Evolutionary conservation across 495 filamentous ascomycete genomes (phyloP).

Genomic region (Aspergillus ostianus): DNA sequence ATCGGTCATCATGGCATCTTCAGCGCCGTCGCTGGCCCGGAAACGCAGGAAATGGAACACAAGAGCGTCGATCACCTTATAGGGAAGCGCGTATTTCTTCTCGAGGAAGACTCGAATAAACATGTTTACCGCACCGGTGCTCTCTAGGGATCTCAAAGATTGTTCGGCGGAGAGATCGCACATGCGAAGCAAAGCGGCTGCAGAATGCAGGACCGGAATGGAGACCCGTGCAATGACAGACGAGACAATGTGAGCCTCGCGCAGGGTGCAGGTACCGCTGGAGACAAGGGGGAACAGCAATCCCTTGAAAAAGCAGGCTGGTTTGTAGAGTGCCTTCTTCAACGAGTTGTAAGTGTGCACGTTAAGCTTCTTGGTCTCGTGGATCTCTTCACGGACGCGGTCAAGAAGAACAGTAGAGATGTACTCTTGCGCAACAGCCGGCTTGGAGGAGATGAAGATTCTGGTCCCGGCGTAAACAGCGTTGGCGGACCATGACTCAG

Average conservation of each 20-base stretch:
- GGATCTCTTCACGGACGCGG: slow-evolving; percentile 82
- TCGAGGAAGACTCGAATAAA: slow-evolving; percentile 90
- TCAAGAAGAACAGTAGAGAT: slow-evolving; percentile 80
- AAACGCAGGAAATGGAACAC: slow-evolving; percentile 97
- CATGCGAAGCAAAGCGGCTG: slow-evolving; percentile 83
- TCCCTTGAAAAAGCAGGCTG: slow-evolving; percentile 95
- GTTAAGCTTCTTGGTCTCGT: slow-evolving; percentile 86
- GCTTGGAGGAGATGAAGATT: slow-evolving; percentile 82
- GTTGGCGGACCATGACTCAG: slow-evolving; percentile 85
- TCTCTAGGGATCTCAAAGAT: slow-evolving; percentile 69
- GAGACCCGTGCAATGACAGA: slow-evolving; percentile 76
- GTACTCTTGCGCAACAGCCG: slow-evolving; percentile 72
- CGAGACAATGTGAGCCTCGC: slow-evolving; percentile 88
- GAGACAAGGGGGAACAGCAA: slow-evolving; percentile 86
- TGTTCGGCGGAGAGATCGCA: slow-evolving; percentile 93
- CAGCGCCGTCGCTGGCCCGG: slow-evolving; percentile 52
- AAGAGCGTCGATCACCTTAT: slow-evolving; percentile 88
- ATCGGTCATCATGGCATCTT: slow-evolving; percentile 46
- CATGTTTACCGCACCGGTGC: slow-evolving; percentile 81
- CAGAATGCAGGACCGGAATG: slow-evolving; percentile 88
- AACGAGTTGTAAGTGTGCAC: slow-evolving; percentile 91
- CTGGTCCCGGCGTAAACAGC: slow-evolving; percentile 81
- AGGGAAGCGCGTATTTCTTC: slow-evolving; percentile 95
- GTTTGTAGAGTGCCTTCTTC: slow-evolving; percentile 93
- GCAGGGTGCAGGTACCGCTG: slow-evolving; percentile 74